Evolutionary conservation across 768 basidiomycete species (phyloP).

Genomic region (Sarcomyxa edulis): DNA sequence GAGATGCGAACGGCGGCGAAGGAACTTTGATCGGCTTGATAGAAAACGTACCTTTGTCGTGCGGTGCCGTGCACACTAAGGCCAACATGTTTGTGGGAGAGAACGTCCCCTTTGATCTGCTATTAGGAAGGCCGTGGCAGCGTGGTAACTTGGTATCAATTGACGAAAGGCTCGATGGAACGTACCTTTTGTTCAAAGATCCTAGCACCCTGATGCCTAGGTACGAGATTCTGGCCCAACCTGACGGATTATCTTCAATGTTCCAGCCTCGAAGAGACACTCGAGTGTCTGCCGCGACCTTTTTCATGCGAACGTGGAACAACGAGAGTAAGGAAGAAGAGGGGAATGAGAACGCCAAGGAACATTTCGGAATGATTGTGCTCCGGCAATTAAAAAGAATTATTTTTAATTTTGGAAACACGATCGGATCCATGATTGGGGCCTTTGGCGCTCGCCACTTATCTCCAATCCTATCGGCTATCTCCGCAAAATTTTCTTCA

Average conservation of each 20-base stretch:
- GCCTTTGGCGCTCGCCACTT: too few species aligned
- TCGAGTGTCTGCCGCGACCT: not conserved
- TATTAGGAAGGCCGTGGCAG: constrained; percentile 18
- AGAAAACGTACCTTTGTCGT: constrained; percentile 10
- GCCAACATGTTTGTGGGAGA: constrained; percentile 15
- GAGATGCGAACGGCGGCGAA: constrained; percentile 17
- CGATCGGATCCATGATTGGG: too few species aligned
- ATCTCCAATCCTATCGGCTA: too few species aligned
- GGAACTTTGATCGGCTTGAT: constrained; percentile 12
- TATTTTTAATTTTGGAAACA: too few species aligned
- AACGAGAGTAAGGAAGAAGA: not conserved
- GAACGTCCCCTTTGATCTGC: constrained; percentile 12
- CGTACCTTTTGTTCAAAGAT: constrained; percentile 19
- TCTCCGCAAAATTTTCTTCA: too few species aligned
- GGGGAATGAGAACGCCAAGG: constrained; percentile 7
- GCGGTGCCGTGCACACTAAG: constrained; percentile 11
- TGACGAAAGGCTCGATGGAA: constrained; percentile 17
- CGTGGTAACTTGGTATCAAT: constrained; percentile 14
- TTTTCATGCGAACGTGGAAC: not conserved
- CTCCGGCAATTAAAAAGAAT: too few species aligned
- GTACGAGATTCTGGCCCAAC: constrained; percentile 11
- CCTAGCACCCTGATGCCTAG: not conserved
- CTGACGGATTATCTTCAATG: not conserved
- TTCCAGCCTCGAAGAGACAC: not conserved
- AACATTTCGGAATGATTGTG: too few species aligned